These are phyloP conservation scores for Verticillium albo-atrum DNA, from an alignment of 2,329 filamentous ascomycete genomes.

Conservation along the genomic window DNA sequence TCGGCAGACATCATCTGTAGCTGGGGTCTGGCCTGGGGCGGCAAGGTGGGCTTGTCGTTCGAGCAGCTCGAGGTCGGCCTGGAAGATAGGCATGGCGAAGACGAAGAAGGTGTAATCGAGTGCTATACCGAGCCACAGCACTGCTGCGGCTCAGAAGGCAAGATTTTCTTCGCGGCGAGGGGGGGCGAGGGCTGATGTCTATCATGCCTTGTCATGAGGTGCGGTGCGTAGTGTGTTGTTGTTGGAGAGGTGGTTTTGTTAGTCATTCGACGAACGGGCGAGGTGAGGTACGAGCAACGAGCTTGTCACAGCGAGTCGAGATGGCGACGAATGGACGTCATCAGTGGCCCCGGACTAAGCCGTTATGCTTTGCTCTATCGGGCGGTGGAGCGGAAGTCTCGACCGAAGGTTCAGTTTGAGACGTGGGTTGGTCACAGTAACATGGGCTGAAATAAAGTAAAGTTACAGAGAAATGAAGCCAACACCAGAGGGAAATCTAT, in stretches of 20 bases:
- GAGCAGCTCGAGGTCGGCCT: constrained; percentile 41
- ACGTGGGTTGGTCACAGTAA: neutral
- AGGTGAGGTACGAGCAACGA: neutral
- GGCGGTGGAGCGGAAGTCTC: too few relatives aligned
- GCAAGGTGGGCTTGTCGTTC: constrained; percentile 10
- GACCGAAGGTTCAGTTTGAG: too few relatives aligned
- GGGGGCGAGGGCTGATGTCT: neutral
- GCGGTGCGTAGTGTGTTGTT: neutral
- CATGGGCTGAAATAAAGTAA: neutral
- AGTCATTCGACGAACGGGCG: neutral
- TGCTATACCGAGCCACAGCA: constrained; percentile 25
- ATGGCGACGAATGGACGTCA: neutral
- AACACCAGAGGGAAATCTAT: neutral
- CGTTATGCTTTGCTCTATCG: neutral
- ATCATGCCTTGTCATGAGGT: neutral
- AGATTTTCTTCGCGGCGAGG: neutral
- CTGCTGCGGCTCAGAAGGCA: constrained; percentile 17
- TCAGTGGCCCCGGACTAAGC: neutral
- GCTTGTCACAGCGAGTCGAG: neutral
- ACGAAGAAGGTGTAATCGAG: constrained; percentile 11
- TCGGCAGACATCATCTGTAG: neutral
- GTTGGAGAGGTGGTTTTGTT: neutral
- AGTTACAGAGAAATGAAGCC: neutral
- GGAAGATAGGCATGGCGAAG: constrained; percentile 53
- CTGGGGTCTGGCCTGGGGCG: neutral